Base-by-base conservation (phyloP, 441 rosid genomes). In the Francoa sonchifolia region DNA sequence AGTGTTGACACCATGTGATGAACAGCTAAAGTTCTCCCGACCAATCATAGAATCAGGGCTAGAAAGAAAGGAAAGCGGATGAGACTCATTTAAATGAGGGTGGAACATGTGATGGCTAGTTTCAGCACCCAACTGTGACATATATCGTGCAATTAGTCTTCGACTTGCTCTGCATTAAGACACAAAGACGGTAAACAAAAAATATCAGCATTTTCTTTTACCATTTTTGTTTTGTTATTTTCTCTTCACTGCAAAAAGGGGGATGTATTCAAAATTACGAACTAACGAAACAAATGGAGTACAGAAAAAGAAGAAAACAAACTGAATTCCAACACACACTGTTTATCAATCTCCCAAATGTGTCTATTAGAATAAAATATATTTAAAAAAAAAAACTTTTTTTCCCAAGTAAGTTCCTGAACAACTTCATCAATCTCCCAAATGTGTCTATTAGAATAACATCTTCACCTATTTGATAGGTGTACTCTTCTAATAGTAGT, bases 51-150 rank as follows among this genome's bases (percentile, higher is more conserved):
- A 64, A 50, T 53, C 85, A 39, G 82, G 89, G 39, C 73, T 54
- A 22, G 96, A 79, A 65, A 85, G 85, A 48, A 89, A 89, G 55
- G 73, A 77, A 36, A 85, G 73, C 1, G 93, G 93, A 58, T 76
- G 74, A 65, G 76, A 85, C 17, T 66, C 70, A 58, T 55, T 72
- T 2, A 33, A 42, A 14, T 67, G 80, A 27, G 79, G 72, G 15
- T 69, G 67, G 65, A 85, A 82, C 55, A 69, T 78, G 65, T 85
- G 98, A 59, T 64, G 67, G 56, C 73, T 66, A 52, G 77, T 82
- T 79, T 90, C 90, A 36, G 93, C 93, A 62, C 81, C 94, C 69
- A 79, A 57, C 32, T 69, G 66, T 19, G 72, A 79, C 68, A 79
- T 69, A 54, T 76, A 76, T 10, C 43, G 59, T 10, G 79, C 81